Evolutionary conservation across 495 filamentous ascomycete species (phyloP), one percentile per base, ranked within the genome.

Genomic region (Parathielavia appendiculata): DNA sequence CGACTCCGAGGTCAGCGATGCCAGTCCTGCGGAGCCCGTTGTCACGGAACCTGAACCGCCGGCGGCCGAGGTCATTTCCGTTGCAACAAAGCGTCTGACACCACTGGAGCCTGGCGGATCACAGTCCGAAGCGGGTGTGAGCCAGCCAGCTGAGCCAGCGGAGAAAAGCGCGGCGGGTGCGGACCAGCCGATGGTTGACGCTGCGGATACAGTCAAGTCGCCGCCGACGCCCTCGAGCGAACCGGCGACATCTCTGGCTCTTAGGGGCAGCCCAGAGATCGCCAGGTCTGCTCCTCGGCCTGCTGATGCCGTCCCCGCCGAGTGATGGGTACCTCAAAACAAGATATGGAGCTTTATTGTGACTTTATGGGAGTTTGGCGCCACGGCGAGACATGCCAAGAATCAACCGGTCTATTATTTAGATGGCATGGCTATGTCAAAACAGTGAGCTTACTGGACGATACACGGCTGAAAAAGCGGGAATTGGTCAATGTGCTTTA

Each of bases 241-340:
- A n/a, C 68, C 73, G 34, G 41, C 70, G 43, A 73, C 76, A 1
- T 69, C 77, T 19, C 60, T 81, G 51, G 77, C 78, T 61, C 76
- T 79, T 67, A 75, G 78, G 45, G 76, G 77, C 59, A 82, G 78
- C 63, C 78, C 79, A 36, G 79, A 80, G 59, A 77, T 78, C 65
- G 66, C 64, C 34, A 71, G 72, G 32, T 57, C 70, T 38, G 57
- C 70, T 6, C 61, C 69, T 8, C 63, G 60, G 54, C 58, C 73
- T 36, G 62, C 77, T 23, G 60, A 69, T 49, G 59, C 73, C 1
- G 64, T 62, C 19, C 58, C 61, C 23, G 60, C 59, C 9, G 66
- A 72, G 45, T 70, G 46, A 57, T 35, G 23, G 22, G 22, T 9
- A 34, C 50, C 12, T 41, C 51, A 17, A 45, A 8, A 45, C 16